Percentiles rank a stretch among this genome's conserved stretches.
Conservation (phyloP, 2,329 filamentous ascomycete genomes). For the Zymoseptoria pseudotritici region DNA sequence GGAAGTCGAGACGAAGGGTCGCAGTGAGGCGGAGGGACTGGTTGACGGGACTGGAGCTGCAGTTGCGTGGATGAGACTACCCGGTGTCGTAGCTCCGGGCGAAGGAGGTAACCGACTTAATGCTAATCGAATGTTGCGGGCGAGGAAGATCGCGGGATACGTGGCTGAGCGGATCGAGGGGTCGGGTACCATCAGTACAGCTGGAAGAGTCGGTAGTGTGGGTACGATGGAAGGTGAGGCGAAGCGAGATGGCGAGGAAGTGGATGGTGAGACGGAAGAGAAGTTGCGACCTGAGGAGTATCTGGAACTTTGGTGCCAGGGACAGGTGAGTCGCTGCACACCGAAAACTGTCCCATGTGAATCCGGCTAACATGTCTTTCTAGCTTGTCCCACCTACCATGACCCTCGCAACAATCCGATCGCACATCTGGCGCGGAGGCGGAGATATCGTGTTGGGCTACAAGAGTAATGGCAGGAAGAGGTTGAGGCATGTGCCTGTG, state of each 20-base stretch:
- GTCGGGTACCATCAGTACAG: conserved; percentile 26
- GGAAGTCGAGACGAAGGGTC: not conserved
- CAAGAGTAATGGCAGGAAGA: conserved; percentile 78
- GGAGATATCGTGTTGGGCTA: conserved; percentile 88
- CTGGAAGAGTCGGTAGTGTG: not conserved
- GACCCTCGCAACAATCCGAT: conserved; percentile 86
- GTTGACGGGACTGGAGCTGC: not conserved
- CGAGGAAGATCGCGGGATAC: conserved; percentile 89
- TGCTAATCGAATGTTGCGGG: conserved; percentile 91
- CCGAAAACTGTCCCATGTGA: no score
- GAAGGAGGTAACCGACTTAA: conserved; percentile 87
- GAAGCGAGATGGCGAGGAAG: conserved; percentile 29
- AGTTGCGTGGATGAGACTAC: conserved; percentile 40
- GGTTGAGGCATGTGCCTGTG: not conserved
- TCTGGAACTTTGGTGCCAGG: conserved; percentile 89
- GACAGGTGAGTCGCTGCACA: conserved; percentile 60
- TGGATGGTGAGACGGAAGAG: conserved; percentile 35
- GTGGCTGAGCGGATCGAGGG: conserved; percentile 82
- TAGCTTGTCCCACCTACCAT: conserved; percentile 67
- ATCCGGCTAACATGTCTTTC: no score
- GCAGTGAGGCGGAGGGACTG: not conserved
- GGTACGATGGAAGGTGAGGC: conserved; percentile 14
- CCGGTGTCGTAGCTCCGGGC: conserved; percentile 55
- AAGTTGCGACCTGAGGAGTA: conserved; percentile 80
- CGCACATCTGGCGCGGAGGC: conserved; percentile 91